Evolutionary conservation across 257 asterid species (phyloP).

Genomic region (Cordia subcordata): DNA sequence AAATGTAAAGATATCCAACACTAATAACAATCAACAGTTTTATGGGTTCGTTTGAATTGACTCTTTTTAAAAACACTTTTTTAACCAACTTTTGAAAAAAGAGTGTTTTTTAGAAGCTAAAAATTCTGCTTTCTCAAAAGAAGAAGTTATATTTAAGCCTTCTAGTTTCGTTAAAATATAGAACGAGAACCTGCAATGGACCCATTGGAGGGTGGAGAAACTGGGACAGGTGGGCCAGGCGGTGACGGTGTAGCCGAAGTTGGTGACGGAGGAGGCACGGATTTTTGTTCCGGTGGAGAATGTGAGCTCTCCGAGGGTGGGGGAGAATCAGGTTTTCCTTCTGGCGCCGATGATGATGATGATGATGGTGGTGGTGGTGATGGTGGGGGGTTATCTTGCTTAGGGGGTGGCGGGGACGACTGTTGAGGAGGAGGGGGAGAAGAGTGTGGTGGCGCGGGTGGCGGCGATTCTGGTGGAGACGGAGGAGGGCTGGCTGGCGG

Average conservation of each 20-base stretch:
- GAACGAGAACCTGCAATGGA: background rate
- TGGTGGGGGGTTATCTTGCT: conserved; percentile 11
- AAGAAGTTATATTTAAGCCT: background rate
- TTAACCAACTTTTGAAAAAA: too few species aligned
- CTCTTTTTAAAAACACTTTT: too few species aligned
- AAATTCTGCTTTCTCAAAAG: background rate
- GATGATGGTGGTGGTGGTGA: conserved; percentile 17
- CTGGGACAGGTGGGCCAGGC: background rate
- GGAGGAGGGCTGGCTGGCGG: conserved; percentile 9
- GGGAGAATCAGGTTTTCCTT: background rate
- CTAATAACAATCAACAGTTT: too few species aligned
- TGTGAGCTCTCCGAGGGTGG: conserved; percentile 12
- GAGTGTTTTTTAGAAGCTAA: too few species aligned
- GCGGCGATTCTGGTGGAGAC: conserved; percentile 8
- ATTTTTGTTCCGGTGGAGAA: conserved; percentile 13
- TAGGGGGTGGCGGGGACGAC: background rate
- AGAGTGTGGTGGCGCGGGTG: conserved; percentile 8
- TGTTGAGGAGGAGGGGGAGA: conserved; percentile 13
- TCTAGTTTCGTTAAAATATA: background rate
- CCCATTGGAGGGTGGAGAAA: conserved; percentile 4
- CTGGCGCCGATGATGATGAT: too few species aligned
- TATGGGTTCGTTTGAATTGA: too few species aligned
- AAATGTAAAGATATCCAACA: too few species aligned
- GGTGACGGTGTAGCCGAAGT: conserved; percentile 8
- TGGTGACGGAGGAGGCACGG: conserved; percentile 15